A percentile compares a stretch with the other conserved stretches of the same genome.
Evolutionary conservation across 2,329 filamentous ascomycete genomes (phyloP).

Genomic region (Penicillium sp.): DNA sequence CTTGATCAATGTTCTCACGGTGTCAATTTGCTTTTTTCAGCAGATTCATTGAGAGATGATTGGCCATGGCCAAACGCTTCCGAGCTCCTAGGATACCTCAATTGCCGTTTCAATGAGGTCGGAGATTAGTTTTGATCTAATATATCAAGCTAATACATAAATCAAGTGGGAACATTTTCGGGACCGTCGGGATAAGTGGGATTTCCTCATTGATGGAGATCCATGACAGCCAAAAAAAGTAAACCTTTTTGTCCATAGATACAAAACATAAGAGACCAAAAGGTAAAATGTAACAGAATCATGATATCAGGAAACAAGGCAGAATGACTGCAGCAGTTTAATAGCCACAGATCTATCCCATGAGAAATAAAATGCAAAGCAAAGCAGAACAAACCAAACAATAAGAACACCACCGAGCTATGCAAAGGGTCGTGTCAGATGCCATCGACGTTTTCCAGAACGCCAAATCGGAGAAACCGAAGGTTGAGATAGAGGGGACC

Average conservation of each 20-base stretch:
- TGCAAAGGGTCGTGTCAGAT: constrained; percentile 5
- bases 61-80: neutral
- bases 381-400: neutral
- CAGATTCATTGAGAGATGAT: neutral
- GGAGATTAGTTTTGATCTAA: neutral
- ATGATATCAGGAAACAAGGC: neutral
- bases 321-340: neutral
- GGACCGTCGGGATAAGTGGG: neutral
- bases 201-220: neutral
- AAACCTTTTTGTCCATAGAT: neutral
- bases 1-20: neutral
- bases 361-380: neutral
- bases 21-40: neutral
- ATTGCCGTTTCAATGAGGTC: neutral
- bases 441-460: constrained; percentile 1
- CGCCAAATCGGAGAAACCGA: neutral
- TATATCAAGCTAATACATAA: neutral
- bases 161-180: neutral
- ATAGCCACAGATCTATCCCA: neutral
- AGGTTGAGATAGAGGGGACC: neutral
- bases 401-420: constrained; percentile 9
- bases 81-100: neutral
- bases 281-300: neutral
- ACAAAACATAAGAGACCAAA: neutral
- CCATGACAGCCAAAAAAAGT: neutral